Percentiles rank a stretch among this genome's conserved stretches.
These are phyloP conservation scores for Dissophora globulifera DNA, from an alignment of 192 early-diverging fungal genomes.

Conservation along the genomic window DNA sequence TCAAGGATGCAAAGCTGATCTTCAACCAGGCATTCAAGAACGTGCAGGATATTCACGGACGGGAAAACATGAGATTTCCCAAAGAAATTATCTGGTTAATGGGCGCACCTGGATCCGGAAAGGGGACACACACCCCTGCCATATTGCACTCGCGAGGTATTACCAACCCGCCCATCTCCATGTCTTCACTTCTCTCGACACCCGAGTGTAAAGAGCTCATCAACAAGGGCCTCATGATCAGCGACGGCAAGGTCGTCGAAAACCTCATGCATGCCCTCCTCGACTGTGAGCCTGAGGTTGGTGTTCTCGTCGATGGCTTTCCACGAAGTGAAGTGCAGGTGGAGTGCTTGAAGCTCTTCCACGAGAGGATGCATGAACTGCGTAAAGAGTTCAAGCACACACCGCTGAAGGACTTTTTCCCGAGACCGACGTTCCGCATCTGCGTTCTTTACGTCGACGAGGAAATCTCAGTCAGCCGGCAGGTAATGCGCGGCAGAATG, in stretches of 20 bases:
- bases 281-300: constrained; percentile 62
- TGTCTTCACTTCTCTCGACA: constrained; percentile 61
- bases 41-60: constrained; percentile 62
- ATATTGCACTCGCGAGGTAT: constrained; percentile 65
- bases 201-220: constrained; percentile 68
- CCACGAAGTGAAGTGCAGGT: constrained; percentile 69
- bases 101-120: constrained; percentile 69
- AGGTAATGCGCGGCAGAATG: constrained; percentile 57
- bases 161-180: constrained; percentile 66
- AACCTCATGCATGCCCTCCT: constrained; percentile 61
- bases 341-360: constrained; percentile 62
- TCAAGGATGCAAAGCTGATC: constrained; percentile 69
- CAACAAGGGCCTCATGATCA: constrained; percentile 67
- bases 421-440: constrained; percentile 67
- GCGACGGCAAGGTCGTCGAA: constrained; percentile 65
- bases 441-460: constrained; percentile 68
- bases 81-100: constrained; percentile 69
- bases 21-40: constrained; percentile 71
- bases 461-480: constrained; percentile 64
- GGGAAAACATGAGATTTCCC: constrained; percentile 63
- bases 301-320: constrained; percentile 66
- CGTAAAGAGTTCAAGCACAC: constrained; percentile 62
- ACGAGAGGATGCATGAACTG: constrained; percentile 67
- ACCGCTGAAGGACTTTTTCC: constrained; percentile 59
- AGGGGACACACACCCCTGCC: constrained; percentile 67